Evolutionary conservation across 148 eudicot genomes (phyloP).

Genomic region (Fagopyrum tataricum): DNA sequence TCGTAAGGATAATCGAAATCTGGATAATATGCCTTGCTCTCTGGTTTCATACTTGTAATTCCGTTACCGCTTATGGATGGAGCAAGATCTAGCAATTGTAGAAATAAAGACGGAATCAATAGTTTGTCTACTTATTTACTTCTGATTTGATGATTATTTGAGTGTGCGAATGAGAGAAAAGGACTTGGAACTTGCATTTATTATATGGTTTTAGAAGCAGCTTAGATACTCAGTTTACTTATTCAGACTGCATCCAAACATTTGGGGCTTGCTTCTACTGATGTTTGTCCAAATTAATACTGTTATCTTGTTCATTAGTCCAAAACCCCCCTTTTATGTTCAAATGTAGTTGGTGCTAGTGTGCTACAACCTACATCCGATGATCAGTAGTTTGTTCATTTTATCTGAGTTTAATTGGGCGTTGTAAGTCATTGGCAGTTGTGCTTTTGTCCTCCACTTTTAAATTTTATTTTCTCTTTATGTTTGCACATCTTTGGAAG

Average conservation of each 20-base stretch:
- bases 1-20: neutral
- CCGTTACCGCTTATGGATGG: neutral
- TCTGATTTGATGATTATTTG: neutral
- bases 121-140: neutral
- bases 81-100: neutral
- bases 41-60: neutral
- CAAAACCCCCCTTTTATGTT: neutral
- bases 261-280: neutral
- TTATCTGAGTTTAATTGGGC: neutral
- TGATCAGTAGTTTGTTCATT: neutral
- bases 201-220: neutral
- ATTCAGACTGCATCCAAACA: neutral
- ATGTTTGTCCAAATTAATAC: neutral
- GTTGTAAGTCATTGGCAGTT: neutral
- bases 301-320: neutral
- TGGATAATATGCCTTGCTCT: neutral
- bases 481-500: neutral
- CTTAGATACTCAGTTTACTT: neutral
- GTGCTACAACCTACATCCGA: neutral
- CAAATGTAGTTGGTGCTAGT: neutral
- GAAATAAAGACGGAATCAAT: neutral
- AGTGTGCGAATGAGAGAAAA: neutral
- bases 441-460: neutral
- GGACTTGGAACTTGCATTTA: neutral
- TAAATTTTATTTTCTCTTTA: neutral